A percentile compares a stretch with the other conserved stretches of the same genome.
These are phyloP conservation scores for Calycina herbarum DNA, from an alignment of 2,329 filamentous ascomycete species.

Conservation along the genomic window DNA sequence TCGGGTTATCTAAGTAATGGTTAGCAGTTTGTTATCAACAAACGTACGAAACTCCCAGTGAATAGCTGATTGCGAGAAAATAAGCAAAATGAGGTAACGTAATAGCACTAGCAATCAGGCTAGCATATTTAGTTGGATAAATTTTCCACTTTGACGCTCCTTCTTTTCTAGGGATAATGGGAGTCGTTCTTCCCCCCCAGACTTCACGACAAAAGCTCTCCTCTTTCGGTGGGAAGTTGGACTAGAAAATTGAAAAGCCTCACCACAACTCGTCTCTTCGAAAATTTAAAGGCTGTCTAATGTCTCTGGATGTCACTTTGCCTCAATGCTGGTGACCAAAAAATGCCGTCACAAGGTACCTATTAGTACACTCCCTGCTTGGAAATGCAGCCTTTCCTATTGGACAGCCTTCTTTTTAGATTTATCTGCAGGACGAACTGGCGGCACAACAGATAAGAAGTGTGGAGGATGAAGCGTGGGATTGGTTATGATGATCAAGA, in stretches of 20 bases:
- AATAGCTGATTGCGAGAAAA: not conserved
- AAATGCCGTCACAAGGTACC: constrained; percentile 6
- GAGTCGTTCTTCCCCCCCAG: not conserved
- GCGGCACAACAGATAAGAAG: not conserved
- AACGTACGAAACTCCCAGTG: not conserved
- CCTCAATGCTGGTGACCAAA: not conserved
- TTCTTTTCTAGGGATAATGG: not conserved
- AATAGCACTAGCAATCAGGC: not conserved
- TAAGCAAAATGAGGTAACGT: not conserved
- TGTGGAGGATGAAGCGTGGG: not conserved
- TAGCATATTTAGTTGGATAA: not conserved
- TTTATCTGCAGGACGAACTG: not conserved
- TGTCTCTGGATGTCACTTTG: not conserved
- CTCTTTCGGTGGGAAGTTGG: not conserved
- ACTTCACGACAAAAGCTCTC: not conserved
- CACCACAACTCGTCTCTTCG: not conserved
- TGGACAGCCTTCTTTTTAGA: constrained; percentile 8
- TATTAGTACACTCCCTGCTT: constrained; percentile 9
- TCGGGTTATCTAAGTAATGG: not conserved
- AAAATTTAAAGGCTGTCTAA: not conserved
- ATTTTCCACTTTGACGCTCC: not conserved
- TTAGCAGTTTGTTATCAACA: not conserved
- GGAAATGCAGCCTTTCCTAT: constrained; percentile 14
- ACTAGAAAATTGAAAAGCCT: not conserved
- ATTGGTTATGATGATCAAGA: not conserved